Evolutionary conservation across 2,329 filamentous ascomycete genomes (phyloP), one percentile per base, ranked within the genome.

Genomic region (Botrytis paeoniae): DNA sequence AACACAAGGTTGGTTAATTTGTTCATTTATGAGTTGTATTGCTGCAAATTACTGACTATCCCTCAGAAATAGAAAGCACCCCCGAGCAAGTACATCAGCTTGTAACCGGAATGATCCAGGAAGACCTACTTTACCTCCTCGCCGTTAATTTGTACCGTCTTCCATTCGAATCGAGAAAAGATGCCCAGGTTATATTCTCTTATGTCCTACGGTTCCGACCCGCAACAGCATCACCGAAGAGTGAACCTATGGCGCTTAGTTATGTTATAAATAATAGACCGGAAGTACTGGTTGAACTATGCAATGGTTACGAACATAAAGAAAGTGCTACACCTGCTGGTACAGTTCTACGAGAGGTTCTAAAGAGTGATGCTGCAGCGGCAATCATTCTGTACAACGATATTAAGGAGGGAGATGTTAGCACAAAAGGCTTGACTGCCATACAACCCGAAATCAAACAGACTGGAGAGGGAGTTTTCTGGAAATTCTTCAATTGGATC

Each of bases 401-500:
- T 81, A 93, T 93, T 8, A 88, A 89, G 60, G 88, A 90, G 85
- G 86, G 37, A 90, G 91, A 43, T 73, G 93, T 92, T 72, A 75
- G 74, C 77, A 88, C 89, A n/a, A 90, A 94, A 76, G 92, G 94
- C 60, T 86, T 97, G 57, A 90, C 88, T 69, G 91, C 89, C 35
- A 93, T 98, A 75, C 92, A 96, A 79, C 89, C 92, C 64, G 91
- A 93, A 74, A 84, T 89, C 59, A 89, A 88, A 48, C 92, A 96
- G 78, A 92, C 88, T 64, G 95, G 95, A 20, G 88, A 90, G 62
- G 95, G 95, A 4, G 90, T 98, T 2, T 98, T 99, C 82, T 99
- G 96, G 96, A 91, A 89, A 64, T 98, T 98, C 83, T 98, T 99
- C 80, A 90, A 92, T 75, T 99, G 95, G 94, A 97, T 99, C 79